These are phyloP conservation scores for Stagonosporopsis rhizophila DNA, from an alignment of 2,329 filamentous ascomycete species.

Conservation along the genomic window DNA sequence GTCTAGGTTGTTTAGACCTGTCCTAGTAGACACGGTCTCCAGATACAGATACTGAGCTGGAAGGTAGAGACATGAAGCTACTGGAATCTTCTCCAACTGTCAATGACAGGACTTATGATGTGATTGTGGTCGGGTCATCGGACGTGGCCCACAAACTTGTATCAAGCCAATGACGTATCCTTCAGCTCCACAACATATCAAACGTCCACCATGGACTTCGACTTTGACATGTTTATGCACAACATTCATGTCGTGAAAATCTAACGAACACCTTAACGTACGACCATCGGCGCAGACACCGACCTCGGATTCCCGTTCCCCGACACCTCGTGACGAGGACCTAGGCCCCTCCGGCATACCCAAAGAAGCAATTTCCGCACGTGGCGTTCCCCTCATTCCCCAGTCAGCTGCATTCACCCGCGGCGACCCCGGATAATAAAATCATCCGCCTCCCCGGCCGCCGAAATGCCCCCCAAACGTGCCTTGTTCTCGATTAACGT, in stretches of 20 bases:
- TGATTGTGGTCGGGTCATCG: background rate
- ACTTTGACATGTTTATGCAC: background rate
- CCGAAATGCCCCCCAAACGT: constrained; percentile 39
- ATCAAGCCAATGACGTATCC: constrained; percentile 15
- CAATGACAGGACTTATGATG: background rate
- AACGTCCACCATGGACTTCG: background rate
- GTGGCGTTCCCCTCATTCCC: constrained; percentile 24
- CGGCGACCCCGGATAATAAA: constrained; percentile 36
- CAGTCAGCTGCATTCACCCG: constrained; percentile 20
- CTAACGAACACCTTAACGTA: background rate
- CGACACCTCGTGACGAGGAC: constrained; percentile 21
- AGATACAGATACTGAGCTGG: background rate
- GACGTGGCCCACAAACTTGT: constrained; percentile 5
- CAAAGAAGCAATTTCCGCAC: constrained; percentile 33
- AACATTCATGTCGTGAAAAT: background rate
- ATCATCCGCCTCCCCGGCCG: constrained; percentile 7
- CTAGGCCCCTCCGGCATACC: constrained; percentile 37
- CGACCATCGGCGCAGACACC: constrained; percentile 26
- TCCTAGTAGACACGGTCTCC: background rate
- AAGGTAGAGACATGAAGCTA: background rate
- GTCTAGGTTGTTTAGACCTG: background rate
- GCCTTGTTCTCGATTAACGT: constrained; percentile 50
- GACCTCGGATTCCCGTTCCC: constrained; percentile 21
- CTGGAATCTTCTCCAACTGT: background rate
- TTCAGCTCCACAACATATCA: constrained; percentile 11